Base-by-base conservation (phyloP, 352 stramenopile species). In the Phytophthora idaei region DNA sequence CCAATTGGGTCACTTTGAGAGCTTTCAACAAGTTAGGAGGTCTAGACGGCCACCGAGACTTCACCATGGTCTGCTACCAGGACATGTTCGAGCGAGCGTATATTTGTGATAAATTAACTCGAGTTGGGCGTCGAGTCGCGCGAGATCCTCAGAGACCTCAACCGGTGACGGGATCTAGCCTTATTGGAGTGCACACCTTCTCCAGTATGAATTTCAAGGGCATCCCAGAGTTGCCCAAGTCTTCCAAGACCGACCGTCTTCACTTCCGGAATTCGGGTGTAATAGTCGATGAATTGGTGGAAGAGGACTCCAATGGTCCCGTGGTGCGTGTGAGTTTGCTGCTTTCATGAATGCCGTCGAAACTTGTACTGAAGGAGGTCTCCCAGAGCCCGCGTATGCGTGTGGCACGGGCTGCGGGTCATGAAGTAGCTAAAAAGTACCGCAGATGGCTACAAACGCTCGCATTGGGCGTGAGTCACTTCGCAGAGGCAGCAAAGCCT, bases 191-290 rank as follows among this genome's bases (percentile, higher is more conserved):
- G 10, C 80, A 90, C 62, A 78, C 73, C 28, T 61, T 87, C 37
- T 77, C 76, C 11, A 88, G 78, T 45, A 81, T 90, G 67, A 89
- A 89, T 64, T 90, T 90, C 31, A 78, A 77, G 52, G 80, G 89
- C 47, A 77, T 90, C 17, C 81, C 81, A 0, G 67, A 81, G 45
- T 67, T 87, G 51, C 81, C 81, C 5, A 77, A 74, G 50, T 71
- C 44, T 5, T 76, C 69, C 14, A 76, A 79, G 49, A 87, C 80
- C 37, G 67, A 83, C 21, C 78, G 81, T 0, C 56, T 85, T 15
- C 81, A 90, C 60, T 76, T 85, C 21, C 80, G 78, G n/a, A 87
- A 83, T 61, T 80, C 81, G 17, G 81, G 81, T 14, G 74, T 90
- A 1, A 69, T 89, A 1, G 39, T 89, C 9, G 81, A 90, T 45